Evolutionary conservation across 352 stramenopile genomes (phyloP), one percentile per base, ranked within the genome.

Genomic region (Phytophthora foliorum): DNA sequence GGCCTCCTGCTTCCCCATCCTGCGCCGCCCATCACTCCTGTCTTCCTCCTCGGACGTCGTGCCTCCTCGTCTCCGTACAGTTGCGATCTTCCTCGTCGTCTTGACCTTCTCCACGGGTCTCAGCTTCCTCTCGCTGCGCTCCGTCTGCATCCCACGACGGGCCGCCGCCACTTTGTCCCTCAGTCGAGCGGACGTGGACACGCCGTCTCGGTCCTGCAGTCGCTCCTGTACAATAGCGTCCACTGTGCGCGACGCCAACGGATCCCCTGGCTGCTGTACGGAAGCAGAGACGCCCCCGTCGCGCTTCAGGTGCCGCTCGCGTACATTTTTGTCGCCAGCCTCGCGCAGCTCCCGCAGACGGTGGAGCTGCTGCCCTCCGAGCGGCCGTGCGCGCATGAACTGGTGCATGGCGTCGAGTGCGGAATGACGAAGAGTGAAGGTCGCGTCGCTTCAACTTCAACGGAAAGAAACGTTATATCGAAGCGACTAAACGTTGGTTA

Each of bases 341-440:
- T 69, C 49, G 25, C 82, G 80, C n/a, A 90, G 58, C 21, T 78
- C 60, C 9, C 77, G 80, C 49, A 92, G 63, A n/a, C 65, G 72
- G 36, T 66, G 67, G n/a, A 77, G 46, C 29, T 92, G 84, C 57
- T 87, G 84, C 10, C 71, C 65, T 9, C 81, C 84, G 1, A 92
- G 72, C 39, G 63, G 57, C 49, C 63, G 70, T n/a, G 21, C 29
- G 22, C 50, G 65, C 29, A 44, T 38, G 32, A 61, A n/a, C 25
- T 72, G 67, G 25, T 82, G 67, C 77, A 83, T 72, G 31, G 36
- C 57, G 7, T 55, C 17, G 39, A 44, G 45, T 66, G 63, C 57
- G 41, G 55, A 65, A 72, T 61, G 38, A 6, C 19, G 6, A 48
- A 70, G 48, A 66, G 52, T 72, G 62, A 69, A 58, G 25, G 57